Evolutionary conservation across 2,329 filamentous ascomycete genomes (phyloP).

Genomic region (Verticillium alfalfae): DNA sequence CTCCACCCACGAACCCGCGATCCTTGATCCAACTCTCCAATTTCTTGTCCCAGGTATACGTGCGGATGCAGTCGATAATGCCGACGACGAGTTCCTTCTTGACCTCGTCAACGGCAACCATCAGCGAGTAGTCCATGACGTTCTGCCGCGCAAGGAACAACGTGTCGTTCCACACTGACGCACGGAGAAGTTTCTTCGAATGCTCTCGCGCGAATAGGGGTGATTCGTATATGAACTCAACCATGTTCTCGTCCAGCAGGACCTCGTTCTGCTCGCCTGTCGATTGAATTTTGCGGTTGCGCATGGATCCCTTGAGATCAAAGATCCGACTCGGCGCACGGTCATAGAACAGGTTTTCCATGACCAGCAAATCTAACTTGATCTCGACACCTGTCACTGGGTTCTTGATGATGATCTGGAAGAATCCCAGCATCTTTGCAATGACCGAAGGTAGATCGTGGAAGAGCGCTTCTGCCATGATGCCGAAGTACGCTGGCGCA

Average conservation of each 20-base stretch:
- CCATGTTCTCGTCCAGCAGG: constrained; percentile 95
- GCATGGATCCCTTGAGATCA: constrained; percentile 96
- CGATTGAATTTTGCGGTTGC: constrained; percentile 93
- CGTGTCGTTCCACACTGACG: constrained; percentile 96
- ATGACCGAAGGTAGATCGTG: constrained; percentile 94
- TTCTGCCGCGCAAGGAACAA: constrained; percentile 91
- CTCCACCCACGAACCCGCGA: constrained; percentile 72
- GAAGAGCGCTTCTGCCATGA: constrained; percentile 95
- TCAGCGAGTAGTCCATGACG: constrained; percentile 98
- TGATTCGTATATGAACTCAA: constrained; percentile 97
- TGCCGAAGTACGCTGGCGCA: constrained; percentile 92
- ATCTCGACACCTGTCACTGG: constrained; percentile 86
- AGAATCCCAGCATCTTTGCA: constrained; percentile 98
- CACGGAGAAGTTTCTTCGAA: constrained; percentile 86
- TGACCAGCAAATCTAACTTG: constrained; percentile 88
- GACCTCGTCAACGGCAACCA: constrained; percentile 93
- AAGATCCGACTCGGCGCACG: constrained; percentile 84
- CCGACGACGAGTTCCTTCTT: constrained; percentile 90
- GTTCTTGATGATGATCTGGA: constrained; percentile 96
- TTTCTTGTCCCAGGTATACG: constrained; percentile 99
- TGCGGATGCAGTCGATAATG: constrained; percentile 97
- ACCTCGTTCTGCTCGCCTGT: constrained; percentile 97
- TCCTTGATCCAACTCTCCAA: constrained; percentile 99
- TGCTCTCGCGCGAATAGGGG: constrained; percentile 94
- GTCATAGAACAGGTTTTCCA: constrained; percentile 98